phyloP scores from a whole-genome alignment of 78 protist species.

The Dictyostelium capitatum region DNA sequence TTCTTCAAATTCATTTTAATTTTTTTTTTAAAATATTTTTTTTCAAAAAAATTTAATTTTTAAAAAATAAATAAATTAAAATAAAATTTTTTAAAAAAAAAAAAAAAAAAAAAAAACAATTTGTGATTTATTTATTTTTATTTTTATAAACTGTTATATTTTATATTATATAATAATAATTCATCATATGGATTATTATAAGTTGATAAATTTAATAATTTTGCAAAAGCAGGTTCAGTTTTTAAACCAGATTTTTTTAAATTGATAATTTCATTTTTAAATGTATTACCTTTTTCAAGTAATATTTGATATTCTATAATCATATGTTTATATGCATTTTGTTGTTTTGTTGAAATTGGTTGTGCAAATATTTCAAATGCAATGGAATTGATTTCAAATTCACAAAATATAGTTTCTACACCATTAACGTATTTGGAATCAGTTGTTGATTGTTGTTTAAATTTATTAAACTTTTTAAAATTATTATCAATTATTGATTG shows the following conservation, averaged over 20 bases:
- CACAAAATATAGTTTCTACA: not conserved
- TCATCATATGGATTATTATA: not conserved
- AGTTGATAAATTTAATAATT: conserved; percentile 9
- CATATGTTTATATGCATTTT: conserved; percentile 22
- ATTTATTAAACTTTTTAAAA: not conserved
- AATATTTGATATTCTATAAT: not conserved
- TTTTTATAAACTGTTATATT: too few relatives aligned
- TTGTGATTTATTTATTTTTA: too few relatives aligned
- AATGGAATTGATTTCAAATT: not conserved
- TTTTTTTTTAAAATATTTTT: too few relatives aligned
- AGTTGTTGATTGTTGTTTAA: too few relatives aligned
- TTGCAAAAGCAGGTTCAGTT: conserved; percentile 25
- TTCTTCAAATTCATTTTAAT: too few relatives aligned
- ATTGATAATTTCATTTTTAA: conserved; percentile 22
- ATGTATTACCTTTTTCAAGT: not conserved
- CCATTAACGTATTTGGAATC: not conserved
- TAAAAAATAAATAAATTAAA: too few relatives aligned
- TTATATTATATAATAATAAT: not conserved
- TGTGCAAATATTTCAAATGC: not conserved
- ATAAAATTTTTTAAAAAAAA: too few relatives aligned
- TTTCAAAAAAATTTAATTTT: too few relatives aligned
- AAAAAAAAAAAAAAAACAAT: too few relatives aligned
- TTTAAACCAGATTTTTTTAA: conserved; percentile 10
- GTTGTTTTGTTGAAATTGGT: conserved; percentile 1
- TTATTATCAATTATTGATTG: not conserved